Conservation (phyloP, 495 filamentous ascomycete genomes). For the Niebla homalea region DNA sequence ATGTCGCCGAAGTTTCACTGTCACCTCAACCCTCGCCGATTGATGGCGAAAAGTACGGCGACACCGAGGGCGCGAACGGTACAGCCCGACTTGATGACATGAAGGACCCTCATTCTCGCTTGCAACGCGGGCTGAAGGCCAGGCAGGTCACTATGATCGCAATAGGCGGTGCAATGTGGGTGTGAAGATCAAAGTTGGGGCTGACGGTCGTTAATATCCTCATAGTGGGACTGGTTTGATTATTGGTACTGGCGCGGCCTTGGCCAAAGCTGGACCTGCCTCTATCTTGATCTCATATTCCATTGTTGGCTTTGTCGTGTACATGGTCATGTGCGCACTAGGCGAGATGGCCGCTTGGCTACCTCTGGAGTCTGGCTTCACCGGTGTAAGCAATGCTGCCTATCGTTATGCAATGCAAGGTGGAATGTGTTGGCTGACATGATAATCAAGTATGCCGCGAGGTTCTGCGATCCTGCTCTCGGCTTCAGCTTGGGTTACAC, state of each 20-base stretch:
- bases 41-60: not conserved
- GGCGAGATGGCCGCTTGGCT: slow-evolving; percentile 62
- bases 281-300: slow-evolving; percentile 59
- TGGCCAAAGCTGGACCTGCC: slow-evolving; percentile 42
- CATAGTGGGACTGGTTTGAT: slow-evolving; percentile 41
- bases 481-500: slow-evolving; percentile 53
- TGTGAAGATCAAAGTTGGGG: not conserved
- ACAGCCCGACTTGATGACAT: not conserved
- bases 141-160: slow-evolving; percentile 57
- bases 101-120: not conserved
- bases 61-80: not conserved
- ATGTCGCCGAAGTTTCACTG: no score
- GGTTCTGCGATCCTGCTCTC: slow-evolving; percentile 55
- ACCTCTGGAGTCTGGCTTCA: slow-evolving; percentile 46
- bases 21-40: not conserved
- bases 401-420: no score
- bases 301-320: slow-evolving; percentile 49
- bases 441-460: slow-evolving; percentile 32
- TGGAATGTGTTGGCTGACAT: not conserved
- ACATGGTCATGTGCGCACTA: slow-evolving; percentile 50
- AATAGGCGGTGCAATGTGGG: slow-evolving; percentile 47
- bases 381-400: no score
- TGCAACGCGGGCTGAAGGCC: slow-evolving; percentile 23
- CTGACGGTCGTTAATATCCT: no score
- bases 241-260: slow-evolving; percentile 13